phyloP scores from a whole-genome alignment of 1,284 basidiomycete genomes.

The Salmacisia buchloeana region DNA sequence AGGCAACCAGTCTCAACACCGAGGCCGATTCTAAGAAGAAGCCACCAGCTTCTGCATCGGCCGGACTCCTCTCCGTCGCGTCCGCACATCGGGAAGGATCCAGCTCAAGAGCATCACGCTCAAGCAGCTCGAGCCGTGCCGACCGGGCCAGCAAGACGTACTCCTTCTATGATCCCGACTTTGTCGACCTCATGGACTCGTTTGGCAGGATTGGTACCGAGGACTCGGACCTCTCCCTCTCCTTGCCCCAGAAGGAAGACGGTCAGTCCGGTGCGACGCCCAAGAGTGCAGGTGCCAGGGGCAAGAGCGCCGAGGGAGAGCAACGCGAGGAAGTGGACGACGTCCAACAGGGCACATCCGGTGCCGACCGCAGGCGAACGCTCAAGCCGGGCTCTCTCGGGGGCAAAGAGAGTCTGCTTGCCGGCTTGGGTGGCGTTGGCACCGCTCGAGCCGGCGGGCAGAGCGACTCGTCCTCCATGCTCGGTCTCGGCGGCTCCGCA shows the following conservation, averaged over 20 bases:
- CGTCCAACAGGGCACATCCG: neutral
- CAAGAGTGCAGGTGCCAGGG: too few species aligned
- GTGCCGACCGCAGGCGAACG: neutral
- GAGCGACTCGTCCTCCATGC: neutral
- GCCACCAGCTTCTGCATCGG: too few species aligned
- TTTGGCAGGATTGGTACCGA: slow-evolving; percentile 41
- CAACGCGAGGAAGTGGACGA: neutral
- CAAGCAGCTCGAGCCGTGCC: neutral
- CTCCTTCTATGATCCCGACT: slow-evolving; percentile 72
- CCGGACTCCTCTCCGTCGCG: too few species aligned
- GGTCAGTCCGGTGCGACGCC: too few species aligned
- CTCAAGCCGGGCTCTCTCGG: slow-evolving; percentile 2
- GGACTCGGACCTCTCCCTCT: slow-evolving; percentile 11
- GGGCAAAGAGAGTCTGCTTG: neutral
- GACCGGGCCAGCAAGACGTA: slow-evolving; percentile 55
- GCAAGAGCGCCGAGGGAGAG: too few species aligned
- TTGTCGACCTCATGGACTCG: slow-evolving; percentile 56
- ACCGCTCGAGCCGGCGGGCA: too few species aligned
- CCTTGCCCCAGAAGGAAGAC: slow-evolving; percentile 8
- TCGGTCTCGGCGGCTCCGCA: neutral
- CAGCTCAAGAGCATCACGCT: too few species aligned
- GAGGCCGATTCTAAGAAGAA: too few species aligned
- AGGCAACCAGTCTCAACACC: too few species aligned
- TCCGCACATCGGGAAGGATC: too few species aligned
- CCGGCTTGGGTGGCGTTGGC: too few species aligned